Evolutionary conservation across 2,329 filamentous ascomycete genomes (phyloP).

Genomic region (Beauveria australis): DNA sequence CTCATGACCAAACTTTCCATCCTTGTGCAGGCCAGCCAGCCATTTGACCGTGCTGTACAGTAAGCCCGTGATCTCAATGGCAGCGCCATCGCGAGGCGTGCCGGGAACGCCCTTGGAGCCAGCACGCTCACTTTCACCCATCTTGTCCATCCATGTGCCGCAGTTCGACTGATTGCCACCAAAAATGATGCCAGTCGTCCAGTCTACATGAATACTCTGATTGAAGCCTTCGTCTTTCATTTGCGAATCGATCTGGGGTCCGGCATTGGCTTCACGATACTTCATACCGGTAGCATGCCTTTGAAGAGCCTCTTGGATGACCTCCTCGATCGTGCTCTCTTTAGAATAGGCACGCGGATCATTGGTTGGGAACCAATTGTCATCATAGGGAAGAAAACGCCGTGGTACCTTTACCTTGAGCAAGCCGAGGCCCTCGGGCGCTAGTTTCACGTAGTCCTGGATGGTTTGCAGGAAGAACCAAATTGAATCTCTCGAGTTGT

Average conservation of each 20-base stretch:
- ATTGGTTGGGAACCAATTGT: constrained; percentile 81
- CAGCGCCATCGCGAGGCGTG: constrained; percentile 92
- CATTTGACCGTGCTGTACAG: constrained; percentile 83
- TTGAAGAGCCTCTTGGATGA: constrained; percentile 90
- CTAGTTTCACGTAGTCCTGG: constrained; percentile 82
- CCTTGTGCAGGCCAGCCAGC: constrained; percentile 59
- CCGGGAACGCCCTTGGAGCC: constrained; percentile 89
- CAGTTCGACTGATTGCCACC: constrained; percentile 93
- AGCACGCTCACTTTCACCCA: constrained; percentile 93
- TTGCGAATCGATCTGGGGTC: constrained; percentile 77
- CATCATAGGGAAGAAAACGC: constrained; percentile 89
- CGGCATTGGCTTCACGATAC: constrained; percentile 92
- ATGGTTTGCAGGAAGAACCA: constrained; percentile 98
- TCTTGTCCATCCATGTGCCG: constrained; percentile 99
- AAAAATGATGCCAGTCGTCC: constrained; percentile 81
- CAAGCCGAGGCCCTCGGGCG: constrained; percentile 65
- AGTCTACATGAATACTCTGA: constrained; percentile 84
- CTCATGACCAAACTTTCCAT: constrained; percentile 63
- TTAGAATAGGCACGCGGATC: constrained; percentile 80
- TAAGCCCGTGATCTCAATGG: constrained; percentile 89
- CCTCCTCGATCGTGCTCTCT: constrained; percentile 74
- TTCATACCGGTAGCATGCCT: constrained; percentile 84
- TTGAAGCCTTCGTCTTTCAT: constrained; percentile 92
- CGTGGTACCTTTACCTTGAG: constrained; percentile 71
- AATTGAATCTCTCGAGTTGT: constrained; percentile 91